Evolutionary conservation across 768 basidiomycete species (phyloP), one percentile per base, ranked within the genome.

Genomic region (Kwoniella sp.): DNA sequence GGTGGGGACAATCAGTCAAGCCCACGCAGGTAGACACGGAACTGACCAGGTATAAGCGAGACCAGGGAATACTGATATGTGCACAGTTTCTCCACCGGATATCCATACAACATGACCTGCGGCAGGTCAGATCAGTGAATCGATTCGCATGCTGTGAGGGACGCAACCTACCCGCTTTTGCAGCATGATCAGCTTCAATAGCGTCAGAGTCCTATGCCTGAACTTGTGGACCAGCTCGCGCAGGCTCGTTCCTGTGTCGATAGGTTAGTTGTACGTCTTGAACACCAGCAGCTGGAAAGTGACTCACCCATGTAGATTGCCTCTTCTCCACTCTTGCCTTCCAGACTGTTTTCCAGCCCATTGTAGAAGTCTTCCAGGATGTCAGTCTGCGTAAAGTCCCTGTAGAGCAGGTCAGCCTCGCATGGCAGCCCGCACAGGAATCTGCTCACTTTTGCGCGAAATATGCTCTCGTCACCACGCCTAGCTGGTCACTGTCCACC

Each of bases 1-100:
- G 56, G 3, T 14, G 22, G 47, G 5, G 23, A 53, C n/a, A n/a
- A n/a, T n/a, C n/a, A n/a, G n/a, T n/a, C n/a, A n/a, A n/a, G n/a
- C n/a, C n/a, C n/a, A n/a, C n/a, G n/a, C n/a, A n/a, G n/a, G n/a
- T n/a, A n/a, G n/a, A n/a, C n/a, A n/a, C 38, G 5, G 2, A 6
- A 66, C 80, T 40, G 44, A 88, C 89, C 87, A 9, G 93, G 93
- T 55, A 98, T 80, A 7, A 98, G 79, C 0, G 93, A 90, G 40
- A 95, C 82, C n/a, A 98, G 79, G 0, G 91, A 93, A 73, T 99
- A 99, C 72, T 99, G 95, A 69, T 89, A 96, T 22, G 91, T 96
- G 76, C 93, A 96, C 17, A 99, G 76, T 39, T 84, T 84, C 74
- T 99, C 95, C 2, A 98, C 93, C 0, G 93, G 93, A 67, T 93